A percentile compares a stretch with the other conserved stretches of the same genome.
Conservation (phyloP, 352 stramenopile genomes). For the Phytophthora cryptogea region DNA sequence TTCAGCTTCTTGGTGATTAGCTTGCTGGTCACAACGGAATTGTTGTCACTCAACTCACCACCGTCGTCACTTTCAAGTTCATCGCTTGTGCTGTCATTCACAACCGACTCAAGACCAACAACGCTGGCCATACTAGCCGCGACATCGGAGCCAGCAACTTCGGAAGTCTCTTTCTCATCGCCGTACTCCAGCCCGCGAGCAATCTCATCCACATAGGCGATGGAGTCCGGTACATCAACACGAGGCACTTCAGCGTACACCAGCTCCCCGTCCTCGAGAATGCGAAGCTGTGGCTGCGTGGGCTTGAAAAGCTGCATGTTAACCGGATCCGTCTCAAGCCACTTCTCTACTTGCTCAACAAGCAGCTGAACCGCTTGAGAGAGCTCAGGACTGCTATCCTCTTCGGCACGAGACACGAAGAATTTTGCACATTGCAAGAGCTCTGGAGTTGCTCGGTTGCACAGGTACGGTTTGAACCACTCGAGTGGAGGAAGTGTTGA, state of each 20-base stretch:
- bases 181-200: slow-evolving; percentile 57
- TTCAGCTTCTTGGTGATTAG: slow-evolving; percentile 31
- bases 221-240: slow-evolving; percentile 53
- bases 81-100: too few species aligned
- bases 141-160: slow-evolving; percentile 8
- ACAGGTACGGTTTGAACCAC: slow-evolving; percentile 67
- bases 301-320: slow-evolving; percentile 63
- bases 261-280: slow-evolving; percentile 55
- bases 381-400: slow-evolving; percentile 49
- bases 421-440: slow-evolving; percentile 55
- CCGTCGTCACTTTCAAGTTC: too few species aligned
- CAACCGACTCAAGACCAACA: slow-evolving; percentile 57
- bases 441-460: slow-evolving; percentile 74
- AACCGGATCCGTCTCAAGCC: slow-evolving; percentile 57
- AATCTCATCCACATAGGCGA: slow-evolving; percentile 70
- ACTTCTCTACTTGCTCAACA: slow-evolving; percentile 62
- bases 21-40: slow-evolving; percentile 8
- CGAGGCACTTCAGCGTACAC: slow-evolving; percentile 64
- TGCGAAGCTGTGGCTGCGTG: slow-evolving; percentile 54
- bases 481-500: slow-evolving; percentile 34
- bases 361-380: slow-evolving; percentile 61
- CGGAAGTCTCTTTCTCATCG: slow-evolving; percentile 24
- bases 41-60: slow-evolving; percentile 11
- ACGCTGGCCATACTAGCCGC: slow-evolving; percentile 38
- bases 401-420: slow-evolving; percentile 49